These are phyloP conservation scores for Alternaria novae-zelandiae DNA, from an alignment of 2,329 filamentous ascomycete species.

Conservation along the genomic window DNA sequence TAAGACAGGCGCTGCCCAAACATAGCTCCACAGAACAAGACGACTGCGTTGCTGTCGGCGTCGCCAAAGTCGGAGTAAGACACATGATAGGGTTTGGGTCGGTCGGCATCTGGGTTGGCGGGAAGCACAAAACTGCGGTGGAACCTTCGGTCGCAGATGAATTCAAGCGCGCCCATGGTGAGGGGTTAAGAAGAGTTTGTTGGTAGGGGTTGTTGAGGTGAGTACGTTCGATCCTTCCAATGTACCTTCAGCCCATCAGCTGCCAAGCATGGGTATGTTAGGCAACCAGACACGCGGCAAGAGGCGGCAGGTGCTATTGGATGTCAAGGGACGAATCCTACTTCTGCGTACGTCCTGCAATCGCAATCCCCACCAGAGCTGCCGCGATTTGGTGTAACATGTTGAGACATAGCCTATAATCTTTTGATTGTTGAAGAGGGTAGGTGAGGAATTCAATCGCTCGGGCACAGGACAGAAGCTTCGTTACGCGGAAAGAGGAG, in stretches of 20 bases:
- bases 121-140: constrained; percentile 32
- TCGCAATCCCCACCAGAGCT: not conserved
- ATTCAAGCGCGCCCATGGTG: constrained; percentile 31
- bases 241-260: not conserved
- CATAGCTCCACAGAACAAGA: constrained; percentile 39
- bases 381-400: not conserved
- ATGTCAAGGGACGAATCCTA: not conserved
- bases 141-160: constrained; percentile 39
- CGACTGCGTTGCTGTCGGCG: constrained; percentile 32
- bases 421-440: not conserved
- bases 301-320: not conserved
- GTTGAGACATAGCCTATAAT: not conserved
- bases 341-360: not conserved
- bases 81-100: constrained; percentile 27
- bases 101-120: constrained; percentile 25
- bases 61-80: constrained; percentile 43
- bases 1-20: constrained; percentile 35
- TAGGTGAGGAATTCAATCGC: not conserved
- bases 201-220: not conserved
- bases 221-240: not conserved
- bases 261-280: not conserved
- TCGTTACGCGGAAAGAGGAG: not conserved
- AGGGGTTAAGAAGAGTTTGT: not conserved
- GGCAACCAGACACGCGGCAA: not conserved
- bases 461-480: not conserved